These are phyloP conservation scores for Xylaria palmicola DNA, from an alignment of 495 filamentous ascomycete genomes.

Conservation along the genomic window DNA sequence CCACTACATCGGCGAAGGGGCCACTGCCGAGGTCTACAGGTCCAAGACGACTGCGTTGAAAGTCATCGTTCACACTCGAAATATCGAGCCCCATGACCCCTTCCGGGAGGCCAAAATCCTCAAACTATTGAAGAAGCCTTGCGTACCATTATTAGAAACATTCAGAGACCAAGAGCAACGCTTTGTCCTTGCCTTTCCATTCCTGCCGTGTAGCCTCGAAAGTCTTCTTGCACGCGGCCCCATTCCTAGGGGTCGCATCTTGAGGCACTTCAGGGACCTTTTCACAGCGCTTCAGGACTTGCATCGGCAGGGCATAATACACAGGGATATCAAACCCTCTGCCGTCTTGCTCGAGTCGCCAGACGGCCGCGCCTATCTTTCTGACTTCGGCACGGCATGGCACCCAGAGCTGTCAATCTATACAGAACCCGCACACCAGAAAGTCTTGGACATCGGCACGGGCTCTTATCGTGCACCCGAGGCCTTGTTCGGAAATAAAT, in stretches of 20 bases:
- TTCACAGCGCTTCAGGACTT: constrained; percentile 71
- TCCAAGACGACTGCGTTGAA: constrained; percentile 71
- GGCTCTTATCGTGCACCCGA: constrained; percentile 89
- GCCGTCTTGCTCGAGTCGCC: constrained; percentile 74
- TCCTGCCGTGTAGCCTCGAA: constrained; percentile 69
- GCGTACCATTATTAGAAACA: constrained; percentile 65
- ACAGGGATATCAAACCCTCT: constrained; percentile 91
- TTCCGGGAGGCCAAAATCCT: constrained; percentile 75
- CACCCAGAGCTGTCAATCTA: constrained; percentile 54
- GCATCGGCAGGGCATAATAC: constrained; percentile 75
- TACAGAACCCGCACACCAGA: constrained; percentile 63
- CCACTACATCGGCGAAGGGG: constrained; percentile 66
- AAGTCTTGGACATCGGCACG: constrained; percentile 91
- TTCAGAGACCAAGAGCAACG: constrained; percentile 69
- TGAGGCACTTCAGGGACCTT: constrained; percentile 58
- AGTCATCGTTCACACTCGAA: constrained; percentile 70
- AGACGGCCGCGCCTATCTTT: constrained; percentile 70
- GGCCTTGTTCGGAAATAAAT: constrained; percentile 77
- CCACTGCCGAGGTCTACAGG: constrained; percentile 79
- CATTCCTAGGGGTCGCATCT: constrained; percentile 29
- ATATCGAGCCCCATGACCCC: constrained; percentile 78
- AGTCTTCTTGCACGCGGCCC: constrained; percentile 51
- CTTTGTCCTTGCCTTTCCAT: constrained; percentile 81
- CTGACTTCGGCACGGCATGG: constrained; percentile 94
- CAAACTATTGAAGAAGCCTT: constrained; percentile 41